A percentile compares a stretch with the other conserved stretches of the same genome.
Evolutionary conservation across 495 filamentous ascomycete genomes (phyloP).

Genomic region (Hamigera avellanea): DNA sequence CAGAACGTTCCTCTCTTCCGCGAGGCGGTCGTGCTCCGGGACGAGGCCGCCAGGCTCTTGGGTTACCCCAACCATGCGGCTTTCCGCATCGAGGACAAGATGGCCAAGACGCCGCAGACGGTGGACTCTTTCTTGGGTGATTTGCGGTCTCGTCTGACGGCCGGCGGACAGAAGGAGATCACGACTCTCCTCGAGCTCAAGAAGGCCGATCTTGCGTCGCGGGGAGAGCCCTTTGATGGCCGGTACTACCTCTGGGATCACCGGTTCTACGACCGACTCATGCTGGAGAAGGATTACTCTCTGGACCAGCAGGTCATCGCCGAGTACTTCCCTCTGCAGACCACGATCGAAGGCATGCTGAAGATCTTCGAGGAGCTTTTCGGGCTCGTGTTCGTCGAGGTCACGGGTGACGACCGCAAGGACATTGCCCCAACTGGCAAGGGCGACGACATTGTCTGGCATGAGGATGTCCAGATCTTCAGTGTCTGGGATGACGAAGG

Average conservation of each 20-base stretch:
- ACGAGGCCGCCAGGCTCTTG: constrained; percentile 83
- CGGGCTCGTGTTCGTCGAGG: constrained; percentile 80
- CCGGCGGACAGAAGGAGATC: constrained; percentile 70
- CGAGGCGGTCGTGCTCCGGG: constrained; percentile 77
- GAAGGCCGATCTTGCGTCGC: constrained; percentile 56
- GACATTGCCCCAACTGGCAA: constrained; percentile 44
- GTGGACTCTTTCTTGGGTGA: constrained; percentile 79
- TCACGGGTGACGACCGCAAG: constrained; percentile 48
- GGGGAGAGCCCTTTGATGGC: constrained; percentile 48
- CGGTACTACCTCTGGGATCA: constrained; percentile 90
- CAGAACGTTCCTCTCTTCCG: constrained; percentile 77
- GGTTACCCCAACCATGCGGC: constrained; percentile 89
- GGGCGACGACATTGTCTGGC: constrained; percentile 57
- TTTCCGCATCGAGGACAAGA: constrained; percentile 89
- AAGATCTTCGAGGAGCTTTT: constrained; percentile 90
- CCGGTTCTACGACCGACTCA: constrained; percentile 76
- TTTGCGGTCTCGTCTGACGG: constrained; percentile 58
- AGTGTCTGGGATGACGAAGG: constrained; percentile 60
- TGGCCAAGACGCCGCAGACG: constrained; percentile 85
- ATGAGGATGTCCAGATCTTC: constrained; percentile 57
- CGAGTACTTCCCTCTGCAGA: constrained; percentile 85
- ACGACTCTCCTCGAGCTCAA: constrained; percentile 64
- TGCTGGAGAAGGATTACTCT: constrained; percentile 83
- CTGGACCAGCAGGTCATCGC: constrained; percentile 83
- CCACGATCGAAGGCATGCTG: constrained; percentile 82